A percentile compares a stretch with the other conserved stretches of the same genome.
These are phyloP conservation scores for Penicillium paneum DNA, from an alignment of 2,329 filamentous ascomycete species.

Conservation along the genomic window DNA sequence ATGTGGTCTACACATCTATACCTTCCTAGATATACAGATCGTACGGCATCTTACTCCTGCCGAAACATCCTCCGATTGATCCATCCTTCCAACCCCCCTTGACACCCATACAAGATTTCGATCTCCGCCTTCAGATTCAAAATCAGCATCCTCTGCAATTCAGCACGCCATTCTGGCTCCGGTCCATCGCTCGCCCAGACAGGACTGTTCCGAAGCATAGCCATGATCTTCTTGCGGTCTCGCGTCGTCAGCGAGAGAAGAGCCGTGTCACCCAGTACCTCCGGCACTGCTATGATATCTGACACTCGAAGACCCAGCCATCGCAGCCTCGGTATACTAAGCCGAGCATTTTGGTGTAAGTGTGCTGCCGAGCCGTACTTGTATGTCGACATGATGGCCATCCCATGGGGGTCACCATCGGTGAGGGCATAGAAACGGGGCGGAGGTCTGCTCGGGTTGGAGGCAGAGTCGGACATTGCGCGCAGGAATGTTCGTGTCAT, in stretches of 20 bases:
- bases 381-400: conserved; percentile 62
- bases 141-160: conserved; percentile 61
- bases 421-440: conserved; percentile 53
- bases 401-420: conserved; percentile 62
- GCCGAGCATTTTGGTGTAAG: conserved; percentile 50
- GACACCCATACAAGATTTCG: conserved; percentile 51
- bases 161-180: conserved; percentile 47
- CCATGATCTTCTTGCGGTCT: conserved; percentile 54
- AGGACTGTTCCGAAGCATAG: conserved; percentile 51
- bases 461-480: conserved; percentile 39
- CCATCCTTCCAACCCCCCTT: conserved; percentile 44
- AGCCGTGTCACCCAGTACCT: conserved; percentile 22
- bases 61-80: conserved; percentile 38
- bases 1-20: background rate
- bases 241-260: conserved; percentile 50
- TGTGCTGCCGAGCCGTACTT: conserved; percentile 58
- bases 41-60: conserved; percentile 8
- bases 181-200: conserved; percentile 44
- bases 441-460: conserved; percentile 17
- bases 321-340: conserved; percentile 48
- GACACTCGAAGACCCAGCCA: conserved; percentile 58
- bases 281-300: conserved; percentile 34
- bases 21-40: background rate
- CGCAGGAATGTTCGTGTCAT: conserved; percentile 55
- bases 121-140: conserved; percentile 62